Percentiles rank a stretch among this genome's conserved stretches.
phyloP scores from a whole-genome alignment of 768 basidiomycete genomes.

The Pleurotus sapidus region DNA sequence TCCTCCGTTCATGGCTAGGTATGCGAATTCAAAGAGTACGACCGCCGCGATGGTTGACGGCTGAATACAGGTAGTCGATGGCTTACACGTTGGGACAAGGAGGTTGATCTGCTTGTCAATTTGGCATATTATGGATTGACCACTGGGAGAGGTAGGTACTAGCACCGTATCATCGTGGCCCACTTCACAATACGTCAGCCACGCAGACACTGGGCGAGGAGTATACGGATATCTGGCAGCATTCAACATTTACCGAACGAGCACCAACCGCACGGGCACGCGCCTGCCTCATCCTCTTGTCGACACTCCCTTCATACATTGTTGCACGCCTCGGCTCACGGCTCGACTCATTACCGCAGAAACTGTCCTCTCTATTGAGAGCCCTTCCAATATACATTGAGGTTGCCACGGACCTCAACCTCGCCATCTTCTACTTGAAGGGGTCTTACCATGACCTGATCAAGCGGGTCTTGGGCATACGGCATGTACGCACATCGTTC shows the following conservation, averaged over 20 bases:
- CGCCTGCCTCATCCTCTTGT: slow-evolving; percentile 58
- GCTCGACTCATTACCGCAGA: slow-evolving; percentile 33
- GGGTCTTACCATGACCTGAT: slow-evolving; percentile 78
- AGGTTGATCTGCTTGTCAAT: slow-evolving; percentile 68
- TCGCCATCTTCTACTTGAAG: slow-evolving; percentile 76
- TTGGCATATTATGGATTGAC: slow-evolving; percentile 74
- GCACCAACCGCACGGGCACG: slow-evolving; percentile 47
- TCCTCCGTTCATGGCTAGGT: slow-evolving; percentile 80
- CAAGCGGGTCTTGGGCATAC: slow-evolving; percentile 64
- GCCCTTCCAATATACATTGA: slow-evolving; percentile 51
- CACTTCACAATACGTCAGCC: slow-evolving; percentile 36
- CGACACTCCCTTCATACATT: slow-evolving; percentile 62
- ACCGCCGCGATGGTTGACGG: slow-evolving; percentile 5
- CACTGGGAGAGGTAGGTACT: slow-evolving; percentile 60
- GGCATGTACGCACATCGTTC: slow-evolving; percentile 46
- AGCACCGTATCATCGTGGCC: background rate
- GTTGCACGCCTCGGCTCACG: slow-evolving; percentile 46
- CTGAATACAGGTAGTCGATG: slow-evolving; percentile 66
- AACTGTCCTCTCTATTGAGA: slow-evolving; percentile 26
- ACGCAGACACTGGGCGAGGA: slow-evolving; percentile 88
- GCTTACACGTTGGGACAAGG: slow-evolving; percentile 79
- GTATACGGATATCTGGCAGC: slow-evolving; percentile 83
- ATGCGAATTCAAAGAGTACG: slow-evolving; percentile 14
- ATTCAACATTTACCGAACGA: slow-evolving; percentile 38
- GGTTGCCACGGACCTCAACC: slow-evolving; percentile 63